Percentiles rank a stretch among this genome's conserved stretches.
phyloP scores from a whole-genome alignment of 2,329 filamentous ascomycete genomes.

The Cladophialophora chaetospira region DNA sequence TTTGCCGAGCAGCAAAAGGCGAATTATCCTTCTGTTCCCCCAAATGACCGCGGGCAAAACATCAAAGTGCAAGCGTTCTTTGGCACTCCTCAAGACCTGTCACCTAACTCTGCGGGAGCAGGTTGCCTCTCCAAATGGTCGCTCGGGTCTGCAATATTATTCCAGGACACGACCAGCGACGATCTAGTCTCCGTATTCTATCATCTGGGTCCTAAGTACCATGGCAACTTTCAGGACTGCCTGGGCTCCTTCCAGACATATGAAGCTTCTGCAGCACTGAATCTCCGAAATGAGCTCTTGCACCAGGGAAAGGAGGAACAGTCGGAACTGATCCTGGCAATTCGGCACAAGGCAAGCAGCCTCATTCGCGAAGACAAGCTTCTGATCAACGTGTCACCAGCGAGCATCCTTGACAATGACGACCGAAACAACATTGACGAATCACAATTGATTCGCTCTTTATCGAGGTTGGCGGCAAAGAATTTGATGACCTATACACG shows the following conservation, averaged over 20 bases:
- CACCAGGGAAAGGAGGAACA: conserved; percentile 86
- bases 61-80: conserved; percentile 83
- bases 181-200: conserved; percentile 90
- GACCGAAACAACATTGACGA: conserved; percentile 72
- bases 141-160: conserved; percentile 83
- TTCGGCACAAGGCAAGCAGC: conserved; percentile 78
- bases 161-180: conserved; percentile 84
- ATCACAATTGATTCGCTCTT: conserved; percentile 70
- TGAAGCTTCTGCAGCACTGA: conserved; percentile 84
- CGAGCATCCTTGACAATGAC: conserved; percentile 77
- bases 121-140: conserved; percentile 81
- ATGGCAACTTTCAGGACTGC: conserved; percentile 95
- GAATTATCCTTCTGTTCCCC: conserved; percentile 78
- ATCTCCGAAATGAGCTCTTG: conserved; percentile 85
- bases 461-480: conserved; percentile 71
- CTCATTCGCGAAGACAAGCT: conserved; percentile 81
- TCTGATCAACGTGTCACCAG: conserved; percentile 78
- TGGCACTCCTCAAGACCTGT: conserved; percentile 87
- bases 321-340: conserved; percentile 88
- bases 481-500: conserved; percentile 70
- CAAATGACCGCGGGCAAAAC: conserved; percentile 57
- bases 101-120: conserved; percentile 68
- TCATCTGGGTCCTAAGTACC: conserved; percentile 85
- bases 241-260: conserved; percentile 97
- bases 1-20: conserved; percentile 91